Evolutionary conservation across 805 yeast species (phyloP).

Genomic region (Pichia gijzeniarum): DNA sequence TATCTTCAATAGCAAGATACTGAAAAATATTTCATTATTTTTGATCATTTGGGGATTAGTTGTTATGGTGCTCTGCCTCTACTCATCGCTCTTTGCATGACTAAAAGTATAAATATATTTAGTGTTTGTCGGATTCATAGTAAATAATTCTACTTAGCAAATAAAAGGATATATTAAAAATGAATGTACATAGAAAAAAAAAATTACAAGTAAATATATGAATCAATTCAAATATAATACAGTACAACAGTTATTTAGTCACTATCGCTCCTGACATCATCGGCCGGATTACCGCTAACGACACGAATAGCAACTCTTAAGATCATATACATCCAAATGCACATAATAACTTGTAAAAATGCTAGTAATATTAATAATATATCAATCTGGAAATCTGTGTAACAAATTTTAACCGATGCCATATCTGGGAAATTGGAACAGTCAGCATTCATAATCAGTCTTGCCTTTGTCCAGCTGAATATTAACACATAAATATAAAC

Average conservation of each 20-base stretch:
- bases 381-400: conserved; percentile 39
- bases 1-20: conserved; percentile 18
- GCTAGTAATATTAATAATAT: conserved; percentile 50
- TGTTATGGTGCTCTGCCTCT: conserved; percentile 49
- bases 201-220: background rate
- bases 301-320: conserved; percentile 64
- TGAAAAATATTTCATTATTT: conserved; percentile 28
- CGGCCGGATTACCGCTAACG: conserved; percentile 67
- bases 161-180: background rate
- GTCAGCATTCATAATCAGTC: conserved; percentile 39
- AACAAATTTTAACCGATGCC: conserved; percentile 36
- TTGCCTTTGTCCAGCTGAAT: conserved; percentile 47
- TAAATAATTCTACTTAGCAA: background rate
- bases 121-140: background rate
- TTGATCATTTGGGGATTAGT: conserved; percentile 47
- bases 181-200: background rate
- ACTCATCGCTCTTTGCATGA: conserved; percentile 40
- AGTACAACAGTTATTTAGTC: conserved; percentile 31
- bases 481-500: conserved; percentile 60
- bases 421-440: conserved; percentile 29
- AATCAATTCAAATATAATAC: background rate
- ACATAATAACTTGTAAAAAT: conserved; percentile 57
- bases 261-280: conserved; percentile 83
- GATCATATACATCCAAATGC: conserved; percentile 74
- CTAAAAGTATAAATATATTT: background rate